Evolutionary conservation across 2,329 filamentous ascomycete species (phyloP).

Genomic region (Passalora sequoiae): DNA sequence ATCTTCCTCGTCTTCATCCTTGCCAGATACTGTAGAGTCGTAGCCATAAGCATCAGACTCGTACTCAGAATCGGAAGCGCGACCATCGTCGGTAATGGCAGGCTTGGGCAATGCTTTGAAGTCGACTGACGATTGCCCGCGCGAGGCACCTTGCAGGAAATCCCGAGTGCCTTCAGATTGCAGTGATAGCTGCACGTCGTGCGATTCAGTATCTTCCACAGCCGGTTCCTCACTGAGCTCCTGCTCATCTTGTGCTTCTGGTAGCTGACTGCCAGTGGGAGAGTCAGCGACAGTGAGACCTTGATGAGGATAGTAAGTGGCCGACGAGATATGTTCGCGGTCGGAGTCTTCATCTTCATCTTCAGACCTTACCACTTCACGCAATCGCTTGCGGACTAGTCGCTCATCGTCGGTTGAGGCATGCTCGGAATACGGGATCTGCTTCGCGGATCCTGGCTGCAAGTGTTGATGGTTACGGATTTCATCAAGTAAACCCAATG

Average conservation of each 20-base stretch:
- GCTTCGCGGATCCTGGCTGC: slow-evolving; percentile 39
- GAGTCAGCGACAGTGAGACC: slow-evolving; percentile 43
- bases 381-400: slow-evolving; percentile 12
- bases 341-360: slow-evolving; percentile 64
- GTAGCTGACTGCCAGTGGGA: slow-evolving; percentile 26
- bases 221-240: slow-evolving; percentile 6
- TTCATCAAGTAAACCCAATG: slow-evolving; percentile 51
- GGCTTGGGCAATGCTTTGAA: slow-evolving; percentile 19
- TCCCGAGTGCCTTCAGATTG: slow-evolving; percentile 57
- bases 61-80: slow-evolving; percentile 37
- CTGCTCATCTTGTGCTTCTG: slow-evolving; percentile 21
- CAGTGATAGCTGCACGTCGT: slow-evolving; percentile 59
- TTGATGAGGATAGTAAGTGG: slow-evolving; percentile 75
- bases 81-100: slow-evolving; percentile 13
- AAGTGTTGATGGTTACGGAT: slow-evolving; percentile 52
- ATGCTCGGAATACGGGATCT: slow-evolving; percentile 39
- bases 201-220: slow-evolving; percentile 12
- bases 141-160: slow-evolving; percentile 54
- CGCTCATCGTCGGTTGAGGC: slow-evolving; percentile 19
- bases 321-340: slow-evolving; percentile 81
- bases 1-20: slow-evolving; percentile 38
- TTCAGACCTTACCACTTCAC: slow-evolving; percentile 34
- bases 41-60: slow-evolving; percentile 41
- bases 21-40: slow-evolving; percentile 52
- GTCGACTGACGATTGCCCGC: slow-evolving; percentile 10